Evolutionary conservation across 441 rosid species (phyloP), one percentile per base, ranked within the genome.

Genomic region (Isatis lusitanica): DNA sequence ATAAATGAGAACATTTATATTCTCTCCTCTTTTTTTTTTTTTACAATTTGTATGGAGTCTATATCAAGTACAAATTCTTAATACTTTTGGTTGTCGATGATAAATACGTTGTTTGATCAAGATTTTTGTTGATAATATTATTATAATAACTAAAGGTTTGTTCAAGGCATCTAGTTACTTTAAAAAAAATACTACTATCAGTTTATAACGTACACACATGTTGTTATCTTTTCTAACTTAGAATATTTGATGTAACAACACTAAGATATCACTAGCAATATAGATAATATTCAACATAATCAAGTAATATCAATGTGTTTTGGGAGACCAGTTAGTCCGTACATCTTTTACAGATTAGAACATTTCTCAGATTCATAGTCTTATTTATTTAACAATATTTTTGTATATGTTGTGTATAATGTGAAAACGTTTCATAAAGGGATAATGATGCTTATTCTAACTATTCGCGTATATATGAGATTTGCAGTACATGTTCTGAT

Each of bases 1-100:
- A 70, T 76, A 69, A 76, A 70, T 76, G 75, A 64, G 79, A 75
- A 76, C 75, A 63, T 70, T 56, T 70, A 63, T 76, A 76, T 76
- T 76, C 79, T 36, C 53, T 63, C 16, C 51, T 55, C 58, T 61
- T 46, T 63, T 44, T 61, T 18, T 61, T 46, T 63, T 44, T 61
- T 18, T 63, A 56, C 66, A 17, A 55, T 56, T 38, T 70, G 44
- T 63, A 63, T 69, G 53, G 55, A 69, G 71, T 75, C 79, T 31
- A 63, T 76, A 50, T 76, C 75, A 63, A 57, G 67, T 76, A 70
- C 71, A 63, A 76, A 70, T 76, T 76, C 79, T 63, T 63, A 68
- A 35, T 69, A 46, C 66, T 69, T 69, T 63, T 63, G 31, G 71
- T 21, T 42, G 42, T 57, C 55, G 16, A 13, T 69, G 70, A 63